Conservation (phyloP, 192 early-diverging fungal species). For the Coemansia sp. region DNA sequence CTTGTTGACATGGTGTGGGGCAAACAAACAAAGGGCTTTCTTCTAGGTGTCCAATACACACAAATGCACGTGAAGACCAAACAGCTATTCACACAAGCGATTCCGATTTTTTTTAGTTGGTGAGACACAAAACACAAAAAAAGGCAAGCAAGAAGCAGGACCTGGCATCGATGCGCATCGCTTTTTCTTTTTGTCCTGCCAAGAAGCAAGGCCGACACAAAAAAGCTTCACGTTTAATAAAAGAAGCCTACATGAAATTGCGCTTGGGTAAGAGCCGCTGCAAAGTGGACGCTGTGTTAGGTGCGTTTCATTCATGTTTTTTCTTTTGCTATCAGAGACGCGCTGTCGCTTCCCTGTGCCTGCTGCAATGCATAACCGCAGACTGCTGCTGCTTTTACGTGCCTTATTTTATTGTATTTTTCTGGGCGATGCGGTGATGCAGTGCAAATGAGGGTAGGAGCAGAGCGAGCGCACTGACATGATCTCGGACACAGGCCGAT, state of each 20-base stretch:
- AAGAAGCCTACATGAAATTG: background rate
- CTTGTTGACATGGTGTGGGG: background rate
- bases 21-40: background rate
- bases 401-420: background rate
- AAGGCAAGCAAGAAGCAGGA: background rate
- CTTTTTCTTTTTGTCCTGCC: background rate
- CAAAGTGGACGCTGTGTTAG: background rate
- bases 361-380: constrained; percentile 7
- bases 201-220: background rate
- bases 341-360: background rate
- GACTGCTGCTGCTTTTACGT: background rate
- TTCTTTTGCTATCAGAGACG: background rate
- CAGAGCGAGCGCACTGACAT: too few species aligned
- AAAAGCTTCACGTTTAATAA: background rate
- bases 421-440: background rate
- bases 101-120: background rate
- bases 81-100: too few species aligned
- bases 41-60: background rate
- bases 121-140: background rate
- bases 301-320: background rate
- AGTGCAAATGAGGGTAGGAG: too few species aligned
- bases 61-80: background rate
- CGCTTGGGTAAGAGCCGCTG: background rate
- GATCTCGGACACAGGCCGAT: too few species aligned
- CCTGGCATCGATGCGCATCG: background rate